Evolutionary conservation across 139 green algal genomes (phyloP).

Genomic region (Coccomyxa sp.): DNA sequence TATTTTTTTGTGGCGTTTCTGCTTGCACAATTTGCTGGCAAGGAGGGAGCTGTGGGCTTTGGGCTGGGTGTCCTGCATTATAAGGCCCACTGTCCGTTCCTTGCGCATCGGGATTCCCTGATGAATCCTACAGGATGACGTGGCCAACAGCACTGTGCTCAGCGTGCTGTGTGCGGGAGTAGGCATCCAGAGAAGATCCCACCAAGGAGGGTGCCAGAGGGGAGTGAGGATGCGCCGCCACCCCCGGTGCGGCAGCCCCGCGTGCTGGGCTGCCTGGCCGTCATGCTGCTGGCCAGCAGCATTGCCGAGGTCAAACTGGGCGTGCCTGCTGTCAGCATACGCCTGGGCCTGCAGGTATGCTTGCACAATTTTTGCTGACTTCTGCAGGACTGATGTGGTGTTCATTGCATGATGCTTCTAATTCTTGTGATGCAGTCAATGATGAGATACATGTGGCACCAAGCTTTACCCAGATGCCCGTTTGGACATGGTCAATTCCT

Average conservation of each 20-base stretch:
- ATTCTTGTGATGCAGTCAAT: background rate
- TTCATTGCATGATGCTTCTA: background rate
- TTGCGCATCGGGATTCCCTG: background rate
- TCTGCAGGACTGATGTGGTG: background rate
- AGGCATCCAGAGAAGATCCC: background rate
- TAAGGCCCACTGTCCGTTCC: too few species aligned
- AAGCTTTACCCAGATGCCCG: too few species aligned
- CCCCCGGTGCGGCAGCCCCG: background rate
- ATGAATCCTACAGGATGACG: background rate
- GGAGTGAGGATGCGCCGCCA: background rate
- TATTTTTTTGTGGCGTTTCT: too few species aligned
- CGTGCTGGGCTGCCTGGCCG: background rate
- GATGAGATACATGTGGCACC: background rate
- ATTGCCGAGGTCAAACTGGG: background rate
- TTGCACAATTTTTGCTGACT: too few species aligned
- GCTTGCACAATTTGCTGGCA: too few species aligned
- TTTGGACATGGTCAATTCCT: too few species aligned
- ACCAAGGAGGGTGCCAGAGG: background rate
- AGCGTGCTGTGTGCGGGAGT: background rate
- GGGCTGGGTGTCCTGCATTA: too few species aligned
- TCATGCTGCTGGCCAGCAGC: background rate
- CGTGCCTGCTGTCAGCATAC: background rate
- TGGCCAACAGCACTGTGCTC: background rate
- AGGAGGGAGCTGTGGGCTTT: too few species aligned
- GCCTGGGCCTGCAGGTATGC: background rate